Evolutionary conservation across 148 eudicot species (phyloP).

Genomic region (Heliosperma pusillum): DNA sequence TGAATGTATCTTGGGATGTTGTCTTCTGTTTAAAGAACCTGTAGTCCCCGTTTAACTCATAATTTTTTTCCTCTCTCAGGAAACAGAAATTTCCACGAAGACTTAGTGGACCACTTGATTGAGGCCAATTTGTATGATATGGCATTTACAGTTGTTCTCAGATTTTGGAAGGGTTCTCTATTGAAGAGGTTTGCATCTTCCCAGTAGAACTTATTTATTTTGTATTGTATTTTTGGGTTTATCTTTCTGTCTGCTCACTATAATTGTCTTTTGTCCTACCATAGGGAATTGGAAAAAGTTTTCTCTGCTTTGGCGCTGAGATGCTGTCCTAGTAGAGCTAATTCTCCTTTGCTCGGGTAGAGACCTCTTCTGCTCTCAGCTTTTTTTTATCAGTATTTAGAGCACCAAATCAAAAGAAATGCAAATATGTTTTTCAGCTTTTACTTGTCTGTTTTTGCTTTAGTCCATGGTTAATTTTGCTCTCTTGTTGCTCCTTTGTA

Average conservation of each 20-base stretch:
- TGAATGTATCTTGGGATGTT: neutral
- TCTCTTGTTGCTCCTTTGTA: conserved; percentile 16
- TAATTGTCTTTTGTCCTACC: conserved; percentile 2
- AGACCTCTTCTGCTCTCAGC: conserved; percentile 8
- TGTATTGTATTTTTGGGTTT: neutral
- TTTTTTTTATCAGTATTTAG: neutral
- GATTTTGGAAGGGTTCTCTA: conserved; percentile 84
- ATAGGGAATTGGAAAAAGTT: conserved; percentile 83
- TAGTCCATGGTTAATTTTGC: neutral
- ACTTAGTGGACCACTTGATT: conserved; percentile 68
- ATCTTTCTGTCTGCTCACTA: neutral
- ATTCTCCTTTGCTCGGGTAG: conserved; percentile 51
- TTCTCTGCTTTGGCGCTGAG: conserved; percentile 67
- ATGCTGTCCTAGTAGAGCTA: conserved; percentile 64
- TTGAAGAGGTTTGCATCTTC: conserved; percentile 59
- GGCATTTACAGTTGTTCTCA: conserved; percentile 81
- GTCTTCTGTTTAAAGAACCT: neutral
- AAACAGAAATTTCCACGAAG: conserved; percentile 46
- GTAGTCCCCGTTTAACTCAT: neutral
- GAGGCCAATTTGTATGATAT: conserved; percentile 73
- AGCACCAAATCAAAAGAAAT: neutral
- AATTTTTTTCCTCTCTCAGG: conserved; percentile 40
- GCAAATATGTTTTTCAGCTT: neutral
- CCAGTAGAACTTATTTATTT: neutral
- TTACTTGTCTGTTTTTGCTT: conserved; percentile 1